Conservation (phyloP, 352 stramenopile species). For the Phytophthora idaei region DNA sequence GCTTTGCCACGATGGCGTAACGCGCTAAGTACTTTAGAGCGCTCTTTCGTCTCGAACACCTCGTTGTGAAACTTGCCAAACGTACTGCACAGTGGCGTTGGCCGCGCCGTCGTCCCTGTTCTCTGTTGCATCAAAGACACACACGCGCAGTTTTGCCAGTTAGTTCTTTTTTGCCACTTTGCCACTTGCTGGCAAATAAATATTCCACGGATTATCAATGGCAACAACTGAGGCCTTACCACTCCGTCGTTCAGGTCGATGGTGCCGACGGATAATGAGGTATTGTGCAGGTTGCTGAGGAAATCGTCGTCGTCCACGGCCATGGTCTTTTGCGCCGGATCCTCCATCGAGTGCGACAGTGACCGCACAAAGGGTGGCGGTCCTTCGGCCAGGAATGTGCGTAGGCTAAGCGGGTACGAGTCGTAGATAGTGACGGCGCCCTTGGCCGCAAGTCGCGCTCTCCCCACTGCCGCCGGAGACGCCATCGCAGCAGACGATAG, state of each 20-base stretch:
- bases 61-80: constrained; percentile 80
- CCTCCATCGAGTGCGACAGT: constrained; percentile 25
- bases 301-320: constrained; percentile 35
- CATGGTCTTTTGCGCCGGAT: constrained; percentile 25
- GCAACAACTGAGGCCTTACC: constrained; percentile 17
- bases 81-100: constrained; percentile 47
- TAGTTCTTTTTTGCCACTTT: constrained; percentile 13
- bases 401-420: constrained; percentile 64
- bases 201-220: background rate
- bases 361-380: constrained; percentile 41
- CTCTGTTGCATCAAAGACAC: constrained; percentile 19
- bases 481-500: constrained; percentile 19
- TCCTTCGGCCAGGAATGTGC: constrained; percentile 26
- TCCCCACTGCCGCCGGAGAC: constrained; percentile 13
- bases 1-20: constrained; percentile 71
- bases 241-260: constrained; percentile 29
- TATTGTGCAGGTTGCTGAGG: constrained; percentile 36
- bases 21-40: constrained; percentile 76
- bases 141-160: constrained; percentile 4
- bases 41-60: constrained; percentile 79
- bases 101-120: constrained; percentile 6
- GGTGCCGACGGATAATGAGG: constrained; percentile 27
- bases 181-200: constrained; percentile 4
- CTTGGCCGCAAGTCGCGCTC: constrained; percentile 20
- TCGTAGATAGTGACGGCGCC: constrained; percentile 63